Base-by-base conservation (phyloP, 2,329 filamentous ascomycete genomes). In the Diaporthe caulivora region DNA sequence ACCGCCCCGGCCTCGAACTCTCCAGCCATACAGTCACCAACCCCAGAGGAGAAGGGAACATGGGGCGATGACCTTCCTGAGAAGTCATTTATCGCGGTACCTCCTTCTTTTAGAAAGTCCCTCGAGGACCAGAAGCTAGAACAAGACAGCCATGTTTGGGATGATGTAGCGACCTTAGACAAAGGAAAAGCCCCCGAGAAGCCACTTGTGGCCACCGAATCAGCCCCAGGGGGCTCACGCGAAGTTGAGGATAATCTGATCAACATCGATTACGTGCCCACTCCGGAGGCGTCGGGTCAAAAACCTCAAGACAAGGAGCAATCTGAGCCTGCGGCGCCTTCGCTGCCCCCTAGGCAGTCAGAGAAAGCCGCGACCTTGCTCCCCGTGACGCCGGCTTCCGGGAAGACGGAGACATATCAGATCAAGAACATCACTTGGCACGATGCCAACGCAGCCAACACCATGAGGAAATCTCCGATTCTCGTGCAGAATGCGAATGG, bases 401-500 rank as follows among this genome's bases (percentile, higher is more conserved):
- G 82, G 58, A 87, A 87, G 77, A 84, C 87, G 0, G 95, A 98
- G 82, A 97, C 95, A 0, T 98, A 99, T 79, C 93, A 95, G 72
- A 95, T 98, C 81, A 97, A 98, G 80, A 95, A 95, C 74, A 92
- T 98, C 75, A 92, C 90, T 75, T 98, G 96, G 95, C 87, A 92
- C 74, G 94, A 98, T 80, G 83, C 86, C 2, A 88, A 81, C 15
- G 86, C 88, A 0, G 81, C 86, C 1, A 87, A 89, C n/a, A 90
- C 90, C 70, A 87, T 94, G 49, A 89, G 94, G 55, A 88, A 89
- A n/a, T 96, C 95, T 0, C 96, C 97, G 0, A 95, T 98, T 72
- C 86, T 98, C 53, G 92, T 97, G 4, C 96, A 99, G 80, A 98
- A 98, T 78, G 91, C 92, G 72, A 99, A 99, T 78, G 97, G 97